A percentile compares a stretch with the other conserved stretches of the same genome.
phyloP scores from a whole-genome alignment of 2,329 filamentous ascomycete species.

The Neodidymelliopsis sp. region DNA sequence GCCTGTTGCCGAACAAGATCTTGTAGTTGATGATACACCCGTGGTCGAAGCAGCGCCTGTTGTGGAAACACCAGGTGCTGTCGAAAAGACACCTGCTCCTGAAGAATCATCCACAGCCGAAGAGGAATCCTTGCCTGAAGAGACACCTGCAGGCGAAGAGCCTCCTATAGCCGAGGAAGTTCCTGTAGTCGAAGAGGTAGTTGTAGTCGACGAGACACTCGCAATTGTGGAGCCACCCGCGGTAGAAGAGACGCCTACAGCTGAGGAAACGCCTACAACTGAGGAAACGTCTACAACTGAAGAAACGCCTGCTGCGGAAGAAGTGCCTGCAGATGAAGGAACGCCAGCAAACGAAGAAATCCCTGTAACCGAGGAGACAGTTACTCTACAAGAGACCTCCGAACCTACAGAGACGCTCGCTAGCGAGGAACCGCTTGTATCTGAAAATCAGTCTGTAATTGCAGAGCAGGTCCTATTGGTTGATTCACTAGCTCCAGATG shows the following conservation, averaged over 20 bases:
- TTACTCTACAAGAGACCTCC: neutral
- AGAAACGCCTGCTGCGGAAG: neutral
- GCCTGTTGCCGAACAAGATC: neutral
- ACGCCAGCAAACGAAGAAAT: neutral
- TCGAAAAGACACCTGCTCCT: neutral
- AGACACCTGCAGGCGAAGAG: neutral
- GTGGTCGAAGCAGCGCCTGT: constrained; percentile 2
- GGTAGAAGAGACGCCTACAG: neutral
- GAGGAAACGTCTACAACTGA: neutral
- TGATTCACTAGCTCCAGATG: neutral
- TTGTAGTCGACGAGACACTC: neutral
- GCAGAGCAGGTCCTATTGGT: neutral
- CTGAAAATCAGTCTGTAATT: neutral
- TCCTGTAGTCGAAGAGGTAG: neutral
- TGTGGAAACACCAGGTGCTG: neutral
- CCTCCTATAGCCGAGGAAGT: neutral
- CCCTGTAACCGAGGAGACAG: constrained; percentile 4
- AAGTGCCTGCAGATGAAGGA: neutral
- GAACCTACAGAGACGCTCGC: too few species aligned
- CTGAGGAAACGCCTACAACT: neutral
- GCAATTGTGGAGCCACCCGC: neutral
- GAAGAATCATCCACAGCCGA: neutral
- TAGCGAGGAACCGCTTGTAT: neutral
- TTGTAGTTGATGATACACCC: neutral
- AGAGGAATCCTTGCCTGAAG: neutral